phyloP scores from a whole-genome alignment of 148 eudicot genomes.

The Vaccinium corymbosum region DNA sequence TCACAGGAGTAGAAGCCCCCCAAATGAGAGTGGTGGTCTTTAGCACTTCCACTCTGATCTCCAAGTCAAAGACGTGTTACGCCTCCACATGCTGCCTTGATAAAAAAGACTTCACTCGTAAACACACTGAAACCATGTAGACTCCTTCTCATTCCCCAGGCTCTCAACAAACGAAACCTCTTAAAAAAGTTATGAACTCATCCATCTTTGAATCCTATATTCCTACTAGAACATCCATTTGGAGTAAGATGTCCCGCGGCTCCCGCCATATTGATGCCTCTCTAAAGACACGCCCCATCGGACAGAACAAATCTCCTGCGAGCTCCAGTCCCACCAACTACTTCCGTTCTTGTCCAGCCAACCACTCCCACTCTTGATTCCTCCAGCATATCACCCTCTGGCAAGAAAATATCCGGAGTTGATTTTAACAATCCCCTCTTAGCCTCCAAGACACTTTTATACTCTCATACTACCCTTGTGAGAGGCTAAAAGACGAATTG shows the following conservation, averaged over 20 bases:
- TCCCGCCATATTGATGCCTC: neutral
- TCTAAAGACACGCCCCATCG: neutral
- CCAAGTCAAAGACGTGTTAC: neutral
- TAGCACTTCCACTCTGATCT: neutral
- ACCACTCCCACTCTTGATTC: neutral
- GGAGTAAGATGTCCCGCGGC: neutral
- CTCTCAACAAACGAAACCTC: neutral
- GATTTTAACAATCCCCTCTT: neutral
- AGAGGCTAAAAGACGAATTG: neutral
- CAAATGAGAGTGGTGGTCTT: neutral
- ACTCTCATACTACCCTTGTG: neutral
- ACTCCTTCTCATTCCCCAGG: neutral
- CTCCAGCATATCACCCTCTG: constrained; percentile 1
- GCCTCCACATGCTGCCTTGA: neutral
- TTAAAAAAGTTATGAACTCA: neutral
- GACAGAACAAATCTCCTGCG: neutral
- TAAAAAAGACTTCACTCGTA: neutral
- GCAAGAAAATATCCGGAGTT: neutral
- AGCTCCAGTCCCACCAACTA: neutral
- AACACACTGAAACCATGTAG: neutral
- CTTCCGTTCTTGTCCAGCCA: neutral
- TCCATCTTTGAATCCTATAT: neutral
- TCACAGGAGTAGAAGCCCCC: neutral
- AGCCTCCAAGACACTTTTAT: neutral
- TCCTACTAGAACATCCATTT: neutral